Base-by-base conservation (phyloP, 371 early-diverging fungal species). In the Entomophthora muscae region DNA sequence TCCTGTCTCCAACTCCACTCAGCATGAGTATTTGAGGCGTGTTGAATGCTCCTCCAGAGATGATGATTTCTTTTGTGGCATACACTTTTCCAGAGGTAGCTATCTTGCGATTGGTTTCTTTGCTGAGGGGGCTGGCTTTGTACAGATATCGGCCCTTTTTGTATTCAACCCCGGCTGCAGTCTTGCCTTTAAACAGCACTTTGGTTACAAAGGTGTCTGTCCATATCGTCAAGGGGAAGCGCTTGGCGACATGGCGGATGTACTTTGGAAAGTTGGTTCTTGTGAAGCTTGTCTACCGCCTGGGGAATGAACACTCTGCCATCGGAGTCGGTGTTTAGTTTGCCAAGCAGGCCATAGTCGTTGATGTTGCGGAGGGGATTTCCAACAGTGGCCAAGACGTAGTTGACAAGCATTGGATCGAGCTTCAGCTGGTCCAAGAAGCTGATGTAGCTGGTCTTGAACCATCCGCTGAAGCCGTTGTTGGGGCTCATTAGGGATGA, bases 61-160 rank as follows among this genome's bases (percentile, higher is more conserved):
- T n/a, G n/a, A n/a, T 3, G 42, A 23, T 24, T 53, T 70, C 70
- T 31, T 65, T 64, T 51, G 55, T 65, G 63, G 70, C 70, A 27
- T 54, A 55, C 62, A 69, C 21, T n/a, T 28, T n/a, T 13, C 42
- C 42, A 3, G 31, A 7, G 2, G 28, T 28, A 61, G 33, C 42
- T 7, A 17, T 32, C 2, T 30, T 12, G 2, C 61, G 5, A 24
- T 61, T 61, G 17, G 3, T 22, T 13, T 61, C 23, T 13, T 7
- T 61, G 23, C 17, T 33, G 22, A 61, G 24, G n/a, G n/a, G n/a
- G n/a, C n/a, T n/a, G n/a, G n/a, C n/a, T n/a, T n/a, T n/a, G n/a
- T n/a, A n/a, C n/a, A 61, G 29, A 28, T 61, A 61, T 26, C 42
- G 21, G 21, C 61, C 61, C 10, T 61, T 30, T n/a, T 33, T 13